Evolutionary conservation across 495 filamentous ascomycete species (phyloP).

Genomic region (Daldinia vernicosa): DNA sequence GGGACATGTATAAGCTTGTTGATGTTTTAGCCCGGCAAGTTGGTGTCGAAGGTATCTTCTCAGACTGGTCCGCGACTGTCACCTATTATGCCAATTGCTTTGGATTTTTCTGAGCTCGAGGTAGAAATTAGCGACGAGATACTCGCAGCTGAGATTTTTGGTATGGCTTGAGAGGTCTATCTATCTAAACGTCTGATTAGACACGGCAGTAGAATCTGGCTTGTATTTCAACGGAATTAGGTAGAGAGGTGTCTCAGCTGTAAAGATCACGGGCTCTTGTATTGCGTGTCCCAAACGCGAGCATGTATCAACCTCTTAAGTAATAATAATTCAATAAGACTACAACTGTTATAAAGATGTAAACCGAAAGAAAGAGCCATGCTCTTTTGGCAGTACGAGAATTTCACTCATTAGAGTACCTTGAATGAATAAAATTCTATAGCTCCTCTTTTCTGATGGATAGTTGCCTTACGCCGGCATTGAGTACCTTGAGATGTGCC

Average conservation of each 20-base stretch:
- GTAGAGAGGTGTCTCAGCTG: background rate
- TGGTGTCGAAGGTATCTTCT: slow-evolving; percentile 64
- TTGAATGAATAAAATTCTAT: background rate
- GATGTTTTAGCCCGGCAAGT: slow-evolving; percentile 67
- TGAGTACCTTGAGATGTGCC: slow-evolving; percentile 67
- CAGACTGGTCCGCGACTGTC: slow-evolving; percentile 68
- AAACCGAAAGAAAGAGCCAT: background rate
- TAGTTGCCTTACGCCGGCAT: slow-evolving; percentile 52
- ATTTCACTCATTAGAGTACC: background rate
- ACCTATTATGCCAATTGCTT: slow-evolving; percentile 73
- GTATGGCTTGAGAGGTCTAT: background rate
- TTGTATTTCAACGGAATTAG: no score
- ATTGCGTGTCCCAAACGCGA: background rate
- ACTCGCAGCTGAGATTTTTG: background rate
- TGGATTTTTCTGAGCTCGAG: slow-evolving; percentile 47
- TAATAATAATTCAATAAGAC: background rate
- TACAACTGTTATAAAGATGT: background rate
- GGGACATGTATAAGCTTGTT: slow-evolving; percentile 65
- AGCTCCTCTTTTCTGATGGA: slow-evolving; percentile 43
- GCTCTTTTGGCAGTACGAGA: background rate
- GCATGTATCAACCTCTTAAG: background rate
- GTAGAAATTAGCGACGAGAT: background rate
- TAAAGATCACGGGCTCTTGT: background rate
- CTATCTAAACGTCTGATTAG: background rate
- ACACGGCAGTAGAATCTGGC: no score